phyloP scores from a whole-genome alignment of 2,329 filamentous ascomycete genomes.

The Escovopsis sp. region DNA sequence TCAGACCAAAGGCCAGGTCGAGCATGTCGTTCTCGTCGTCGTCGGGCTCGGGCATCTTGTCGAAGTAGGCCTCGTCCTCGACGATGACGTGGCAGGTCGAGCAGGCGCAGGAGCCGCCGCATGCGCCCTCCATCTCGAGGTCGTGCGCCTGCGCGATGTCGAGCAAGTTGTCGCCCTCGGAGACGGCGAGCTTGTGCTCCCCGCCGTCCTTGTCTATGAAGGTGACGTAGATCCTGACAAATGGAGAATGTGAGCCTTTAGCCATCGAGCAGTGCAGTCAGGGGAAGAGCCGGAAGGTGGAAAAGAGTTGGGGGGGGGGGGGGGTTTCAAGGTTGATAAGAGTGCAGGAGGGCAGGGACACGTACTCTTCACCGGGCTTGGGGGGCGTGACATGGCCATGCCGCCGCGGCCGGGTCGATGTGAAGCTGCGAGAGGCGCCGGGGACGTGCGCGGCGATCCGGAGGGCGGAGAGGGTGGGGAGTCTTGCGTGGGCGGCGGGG shows the following conservation, averaged over 20 bases:
- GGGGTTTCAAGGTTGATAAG: neutral
- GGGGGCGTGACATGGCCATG: constrained; percentile 78
- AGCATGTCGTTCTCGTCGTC: constrained; percentile 85
- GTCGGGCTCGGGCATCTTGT: constrained; percentile 62
- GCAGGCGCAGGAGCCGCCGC: constrained; percentile 85
- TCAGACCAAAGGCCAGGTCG: constrained; percentile 78
- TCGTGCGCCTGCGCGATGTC: constrained; percentile 93
- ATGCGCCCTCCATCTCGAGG: constrained; percentile 96
- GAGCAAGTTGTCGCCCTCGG: constrained; percentile 79
- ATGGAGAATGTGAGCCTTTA: neutral
- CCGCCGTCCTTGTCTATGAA: constrained; percentile 86
- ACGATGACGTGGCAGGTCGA: constrained; percentile 90
- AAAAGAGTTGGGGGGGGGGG: too few relatives aligned
- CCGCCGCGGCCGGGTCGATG: constrained; percentile 39
- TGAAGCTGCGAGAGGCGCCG: constrained; percentile 33
- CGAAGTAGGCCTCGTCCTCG: constrained; percentile 55
- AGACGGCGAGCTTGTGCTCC: constrained; percentile 62
- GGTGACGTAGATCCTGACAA: constrained; percentile 61
- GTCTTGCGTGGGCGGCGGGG: too few relatives aligned
- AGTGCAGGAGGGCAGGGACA: constrained; percentile 5
- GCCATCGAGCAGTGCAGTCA: neutral
- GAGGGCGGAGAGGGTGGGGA: neutral
- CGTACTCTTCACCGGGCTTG: constrained; percentile 83
- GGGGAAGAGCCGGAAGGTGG: too few relatives aligned
- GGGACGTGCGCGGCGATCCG: constrained; percentile 11